These are phyloP conservation scores for Candida sakaeoensis DNA, from an alignment of 805 yeast genomes.

Conservation along the genomic window DNA sequence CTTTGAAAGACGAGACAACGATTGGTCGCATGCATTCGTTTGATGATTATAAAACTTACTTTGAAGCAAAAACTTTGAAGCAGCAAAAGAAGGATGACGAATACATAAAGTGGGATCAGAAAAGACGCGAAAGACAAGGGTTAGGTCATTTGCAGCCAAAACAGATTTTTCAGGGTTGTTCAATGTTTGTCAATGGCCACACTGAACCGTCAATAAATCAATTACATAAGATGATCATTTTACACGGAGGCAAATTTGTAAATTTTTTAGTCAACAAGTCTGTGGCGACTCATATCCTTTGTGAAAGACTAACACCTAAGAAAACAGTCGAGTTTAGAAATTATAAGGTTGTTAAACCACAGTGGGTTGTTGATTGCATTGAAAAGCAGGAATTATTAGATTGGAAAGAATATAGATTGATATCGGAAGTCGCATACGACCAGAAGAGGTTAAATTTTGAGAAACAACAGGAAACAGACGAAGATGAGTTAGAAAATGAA, in stretches of 20 bases:
- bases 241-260: slow-evolving; percentile 77
- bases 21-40: slow-evolving; percentile 46
- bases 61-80: slow-evolving; percentile 54
- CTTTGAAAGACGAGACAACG: slow-evolving; percentile 15
- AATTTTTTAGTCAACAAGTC: slow-evolving; percentile 69
- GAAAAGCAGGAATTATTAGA: slow-evolving; percentile 44
- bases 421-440: slow-evolving; percentile 51
- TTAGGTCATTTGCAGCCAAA: slow-evolving; percentile 10
- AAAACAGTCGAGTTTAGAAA: slow-evolving; percentile 63
- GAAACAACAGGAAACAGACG: slow-evolving; percentile 5
- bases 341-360: slow-evolving; percentile 74
- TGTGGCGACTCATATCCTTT: slow-evolving; percentile 79
- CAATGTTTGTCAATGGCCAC: slow-evolving; percentile 82
- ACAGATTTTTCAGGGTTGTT: slow-evolving; percentile 57
- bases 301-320: slow-evolving; percentile 72
- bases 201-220: slow-evolving; percentile 77
- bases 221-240: slow-evolving; percentile 64
- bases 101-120: slow-evolving; percentile 46
- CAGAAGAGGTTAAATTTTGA: slow-evolving; percentile 40
- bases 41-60: slow-evolving; percentile 67
- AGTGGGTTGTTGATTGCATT: slow-evolving; percentile 74
- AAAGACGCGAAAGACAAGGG: slow-evolving; percentile 23
- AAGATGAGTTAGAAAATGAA: neutral
- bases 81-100: slow-evolving; percentile 58
- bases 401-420: slow-evolving; percentile 65